Conservation (phyloP, 2,329 filamentous ascomycete species). For the Paraphoma chrysanthemicola region DNA sequence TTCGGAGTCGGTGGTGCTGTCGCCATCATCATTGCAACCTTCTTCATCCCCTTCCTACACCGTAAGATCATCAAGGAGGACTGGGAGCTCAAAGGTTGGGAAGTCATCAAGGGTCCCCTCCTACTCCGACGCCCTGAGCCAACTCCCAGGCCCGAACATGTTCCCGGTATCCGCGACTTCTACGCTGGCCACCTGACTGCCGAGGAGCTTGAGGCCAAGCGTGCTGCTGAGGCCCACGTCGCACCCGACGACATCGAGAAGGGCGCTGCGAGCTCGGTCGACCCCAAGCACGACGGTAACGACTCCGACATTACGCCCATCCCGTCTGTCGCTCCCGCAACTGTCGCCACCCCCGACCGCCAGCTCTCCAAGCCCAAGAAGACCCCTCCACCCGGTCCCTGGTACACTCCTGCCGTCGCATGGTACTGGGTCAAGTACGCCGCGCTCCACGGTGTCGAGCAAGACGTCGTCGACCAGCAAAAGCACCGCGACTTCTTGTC, state of each 20-base stretch:
- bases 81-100: slow-evolving; percentile 64
- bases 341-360: slow-evolving; percentile 1
- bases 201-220: slow-evolving; percentile 55
- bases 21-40: slow-evolving; percentile 58
- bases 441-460: slow-evolving; percentile 57
- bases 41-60: slow-evolving; percentile 67
- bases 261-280: slow-evolving; percentile 11
- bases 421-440: slow-evolving; percentile 56
- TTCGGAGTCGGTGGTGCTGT: slow-evolving; percentile 61
- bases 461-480: slow-evolving; percentile 4
- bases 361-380: slow-evolving; percentile 29
- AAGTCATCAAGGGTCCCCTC: slow-evolving; percentile 62
- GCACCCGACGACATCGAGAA: slow-evolving; percentile 36
- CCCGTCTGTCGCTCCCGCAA: slow-evolving; percentile 3
- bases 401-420: slow-evolving; percentile 53
- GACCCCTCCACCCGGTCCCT: slow-evolving; percentile 45
- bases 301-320: slow-evolving; percentile 28
- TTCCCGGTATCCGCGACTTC: slow-evolving; percentile 58
- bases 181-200: slow-evolving; percentile 64
- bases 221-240: slow-evolving; percentile 21
- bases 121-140: slow-evolving; percentile 53
- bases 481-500: slow-evolving; percentile 54
- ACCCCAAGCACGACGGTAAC: slow-evolving; percentile 15
- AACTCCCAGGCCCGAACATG: slow-evolving; percentile 50
- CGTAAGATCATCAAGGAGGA: slow-evolving; percentile 66